phyloP scores from a whole-genome alignment of 1,284 basidiomycete species.

The Rhizoctonia solani region DNA sequence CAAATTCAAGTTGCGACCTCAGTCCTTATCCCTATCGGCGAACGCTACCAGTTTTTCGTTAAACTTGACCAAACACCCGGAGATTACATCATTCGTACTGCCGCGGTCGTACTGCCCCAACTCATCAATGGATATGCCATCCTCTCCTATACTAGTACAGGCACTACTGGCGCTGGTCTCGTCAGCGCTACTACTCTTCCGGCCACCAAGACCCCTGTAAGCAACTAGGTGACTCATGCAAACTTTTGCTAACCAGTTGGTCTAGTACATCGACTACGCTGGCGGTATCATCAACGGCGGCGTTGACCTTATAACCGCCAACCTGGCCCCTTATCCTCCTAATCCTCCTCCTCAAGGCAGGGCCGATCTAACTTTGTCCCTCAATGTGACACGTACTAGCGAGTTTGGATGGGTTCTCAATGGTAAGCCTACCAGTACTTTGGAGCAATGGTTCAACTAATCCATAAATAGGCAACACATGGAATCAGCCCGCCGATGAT shows the following conservation, averaged over 20 bases:
- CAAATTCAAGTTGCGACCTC: constrained; percentile 20
- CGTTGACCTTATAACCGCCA: neutral
- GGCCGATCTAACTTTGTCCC: constrained; percentile 7
- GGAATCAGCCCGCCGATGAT: neutral
- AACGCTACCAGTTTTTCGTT: no score
- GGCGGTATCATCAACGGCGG: constrained; percentile 24
- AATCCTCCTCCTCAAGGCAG: constrained; percentile 23
- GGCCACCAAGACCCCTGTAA: neutral
- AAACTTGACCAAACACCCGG: no score
- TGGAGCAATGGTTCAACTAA: neutral
- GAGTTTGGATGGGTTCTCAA: constrained; percentile 27
- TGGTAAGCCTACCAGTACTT: no score
- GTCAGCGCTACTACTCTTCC: constrained; percentile 5
- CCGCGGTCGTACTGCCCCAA: constrained; percentile 28
- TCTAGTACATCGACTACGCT: constrained; percentile 23
- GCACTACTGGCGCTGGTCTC: neutral
- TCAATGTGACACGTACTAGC: constrained; percentile 11
- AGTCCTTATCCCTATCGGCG: no score
- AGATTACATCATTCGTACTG: constrained; percentile 35
- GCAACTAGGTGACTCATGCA: neutral
- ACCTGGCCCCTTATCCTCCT: constrained; percentile 18
- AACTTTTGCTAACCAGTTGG: neutral
- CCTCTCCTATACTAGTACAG: constrained; percentile 23
- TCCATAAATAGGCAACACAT: neutral
- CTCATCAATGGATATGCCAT: constrained; percentile 31